Percentiles rank a stretch among this genome's conserved stretches.
phyloP scores from a whole-genome alignment of 2,329 filamentous ascomycete species.

The Ceratocystis cubensis region DNA sequence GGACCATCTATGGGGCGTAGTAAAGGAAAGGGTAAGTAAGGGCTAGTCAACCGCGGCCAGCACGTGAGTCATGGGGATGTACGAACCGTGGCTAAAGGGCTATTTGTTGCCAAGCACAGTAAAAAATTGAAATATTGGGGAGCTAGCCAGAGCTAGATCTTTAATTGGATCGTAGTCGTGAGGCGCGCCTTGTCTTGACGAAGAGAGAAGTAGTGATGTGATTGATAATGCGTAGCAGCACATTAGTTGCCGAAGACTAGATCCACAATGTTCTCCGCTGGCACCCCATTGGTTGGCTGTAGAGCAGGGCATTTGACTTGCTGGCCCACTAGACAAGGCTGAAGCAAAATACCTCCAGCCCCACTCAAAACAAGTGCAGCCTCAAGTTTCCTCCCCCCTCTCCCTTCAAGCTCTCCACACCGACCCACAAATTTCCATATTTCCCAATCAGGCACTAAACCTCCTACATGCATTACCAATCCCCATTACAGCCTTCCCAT shows the following conservation, averaged over 20 bases:
- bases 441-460: slow-evolving; percentile 11
- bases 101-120: not conserved
- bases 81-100: not conserved
- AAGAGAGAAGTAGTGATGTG: too few relatives aligned
- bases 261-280: not conserved
- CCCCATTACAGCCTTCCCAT: slow-evolving; percentile 17
- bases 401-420: not conserved
- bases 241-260: too few relatives aligned
- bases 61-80: not conserved
- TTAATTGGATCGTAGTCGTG: not conserved
- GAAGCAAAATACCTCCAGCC: not conserved
- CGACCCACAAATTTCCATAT: not conserved
- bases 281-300: not conserved
- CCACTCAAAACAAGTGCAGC: not conserved
- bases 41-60: not conserved
- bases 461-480: slow-evolving; percentile 12
- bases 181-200: too few relatives aligned
- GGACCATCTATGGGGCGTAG: slow-evolving; percentile 10
- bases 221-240: too few relatives aligned
- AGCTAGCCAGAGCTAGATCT: not conserved
- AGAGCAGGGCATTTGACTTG: too few relatives aligned
- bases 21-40: not conserved
- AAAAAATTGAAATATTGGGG: not conserved
- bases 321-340: slow-evolving; percentile 4
- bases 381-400: not conserved